phyloP scores from a whole-genome alignment of 2,329 filamentous ascomycete genomes.

The Dichotomopilus funicola region DNA sequence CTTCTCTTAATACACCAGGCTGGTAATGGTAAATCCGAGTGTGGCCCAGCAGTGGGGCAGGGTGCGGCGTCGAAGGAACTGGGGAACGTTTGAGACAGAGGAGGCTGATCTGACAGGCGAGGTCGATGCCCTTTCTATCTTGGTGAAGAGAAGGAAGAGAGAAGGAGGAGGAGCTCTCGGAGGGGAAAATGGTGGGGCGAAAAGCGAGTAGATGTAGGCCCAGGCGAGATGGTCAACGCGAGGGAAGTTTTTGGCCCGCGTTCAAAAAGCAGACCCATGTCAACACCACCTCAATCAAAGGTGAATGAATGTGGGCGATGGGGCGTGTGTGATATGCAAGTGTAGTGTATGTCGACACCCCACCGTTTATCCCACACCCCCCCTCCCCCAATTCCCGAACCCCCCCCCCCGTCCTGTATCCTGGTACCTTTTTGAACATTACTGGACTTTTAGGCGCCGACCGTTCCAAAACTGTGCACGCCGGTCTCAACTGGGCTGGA shows the following conservation, averaged over 20 bases:
- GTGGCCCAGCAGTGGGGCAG: slow-evolving; percentile 17
- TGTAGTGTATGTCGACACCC: background rate
- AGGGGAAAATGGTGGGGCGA: background rate
- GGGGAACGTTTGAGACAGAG: slow-evolving; percentile 18
- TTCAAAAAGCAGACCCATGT: slow-evolving; percentile 4
- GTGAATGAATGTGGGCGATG: background rate
- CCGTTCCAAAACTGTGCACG: slow-evolving; percentile 12
- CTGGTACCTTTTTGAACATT: slow-evolving; percentile 4
- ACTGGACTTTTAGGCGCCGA: slow-evolving; percentile 12
- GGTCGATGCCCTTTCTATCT: slow-evolving; percentile 13
- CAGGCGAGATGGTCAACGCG: background rate
- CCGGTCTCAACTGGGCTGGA: background rate
- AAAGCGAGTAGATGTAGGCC: background rate
- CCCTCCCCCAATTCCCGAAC: background rate
- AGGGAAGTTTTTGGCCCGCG: background rate
- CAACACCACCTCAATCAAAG: background rate
- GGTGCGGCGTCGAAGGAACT: slow-evolving; percentile 18
- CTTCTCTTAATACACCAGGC: too few relatives aligned
- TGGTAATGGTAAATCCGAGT: slow-evolving; percentile 10
- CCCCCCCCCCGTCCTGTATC: background rate
- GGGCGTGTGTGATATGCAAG: background rate
- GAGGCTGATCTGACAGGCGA: slow-evolving; percentile 15
- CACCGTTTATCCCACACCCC: slow-evolving; percentile 2
- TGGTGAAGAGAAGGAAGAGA: slow-evolving; percentile 8
- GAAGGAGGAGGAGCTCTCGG: slow-evolving; percentile 5